Conservation (phyloP, 2,329 filamentous ascomycete genomes). For the Claviceps paspali region DNA sequence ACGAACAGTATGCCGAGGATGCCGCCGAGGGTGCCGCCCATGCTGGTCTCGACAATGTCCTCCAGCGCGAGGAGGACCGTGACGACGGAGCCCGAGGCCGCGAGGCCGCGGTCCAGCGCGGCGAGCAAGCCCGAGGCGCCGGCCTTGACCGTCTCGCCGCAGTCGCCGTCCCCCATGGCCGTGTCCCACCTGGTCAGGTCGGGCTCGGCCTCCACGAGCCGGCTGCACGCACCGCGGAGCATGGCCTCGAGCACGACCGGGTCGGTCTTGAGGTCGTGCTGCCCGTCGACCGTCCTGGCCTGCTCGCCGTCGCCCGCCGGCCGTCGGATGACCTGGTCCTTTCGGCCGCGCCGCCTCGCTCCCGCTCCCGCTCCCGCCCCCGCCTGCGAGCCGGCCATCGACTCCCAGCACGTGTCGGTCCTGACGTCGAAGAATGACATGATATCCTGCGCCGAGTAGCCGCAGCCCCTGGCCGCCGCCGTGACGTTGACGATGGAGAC, state of each 20-base stretch:
- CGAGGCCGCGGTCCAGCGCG: conserved; percentile 26
- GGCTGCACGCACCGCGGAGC: conserved; percentile 37
- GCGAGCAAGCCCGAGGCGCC: conserved; percentile 34
- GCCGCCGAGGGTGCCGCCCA: conserved; percentile 37
- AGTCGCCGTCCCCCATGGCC: conserved; percentile 50
- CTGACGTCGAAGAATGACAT: conserved; percentile 48
- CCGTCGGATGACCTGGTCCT: conserved; percentile 27
- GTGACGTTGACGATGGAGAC: conserved; percentile 49
- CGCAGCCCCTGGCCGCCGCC: conserved; percentile 26
- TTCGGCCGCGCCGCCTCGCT: conserved; percentile 18
- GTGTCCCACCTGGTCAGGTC: conserved; percentile 49
- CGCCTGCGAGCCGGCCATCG: conserved; percentile 31
- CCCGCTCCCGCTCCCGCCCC: no score
- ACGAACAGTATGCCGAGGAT: conserved; percentile 41
- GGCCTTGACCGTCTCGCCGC: conserved; percentile 44
- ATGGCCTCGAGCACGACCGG: conserved; percentile 35
- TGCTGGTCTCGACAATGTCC: conserved; percentile 39
- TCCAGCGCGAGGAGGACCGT: conserved; percentile 33
- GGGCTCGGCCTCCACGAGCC: conserved; percentile 41
- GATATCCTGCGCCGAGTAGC: conserved; percentile 36
- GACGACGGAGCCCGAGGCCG: conserved; percentile 28
- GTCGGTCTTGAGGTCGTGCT: conserved; percentile 34
- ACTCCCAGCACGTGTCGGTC: conserved; percentile 42
- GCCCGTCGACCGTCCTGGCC: conserved; percentile 21
- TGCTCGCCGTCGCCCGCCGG: conserved; percentile 14